Base-by-base conservation (phyloP, 805 yeast species). In the Metschnikowia lunata region DNA sequence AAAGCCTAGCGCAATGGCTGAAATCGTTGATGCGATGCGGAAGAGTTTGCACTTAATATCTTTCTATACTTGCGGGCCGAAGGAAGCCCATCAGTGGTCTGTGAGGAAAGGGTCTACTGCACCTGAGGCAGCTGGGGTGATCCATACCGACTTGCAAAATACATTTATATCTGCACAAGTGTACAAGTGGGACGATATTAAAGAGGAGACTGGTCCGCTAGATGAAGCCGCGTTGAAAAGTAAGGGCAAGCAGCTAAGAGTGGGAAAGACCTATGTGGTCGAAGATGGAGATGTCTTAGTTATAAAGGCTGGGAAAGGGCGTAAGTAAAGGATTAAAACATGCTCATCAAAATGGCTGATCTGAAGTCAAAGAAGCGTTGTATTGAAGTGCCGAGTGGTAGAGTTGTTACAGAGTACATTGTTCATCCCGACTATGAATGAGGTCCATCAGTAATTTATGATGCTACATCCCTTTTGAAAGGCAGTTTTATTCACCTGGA, bases 41-140 rank as follows among this genome's bases (percentile, higher is more conserved):
- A 46, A 39, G 32, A 56, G 37, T 10, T 48, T 53, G 10, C 47
- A 45, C 54, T 81, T 93, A 66, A 89, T 90, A 54, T 88, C 97
- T 42, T 93, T 84, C 76, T 93, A 88, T 79, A 93, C 99, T 30
- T 84, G 93, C 63, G 99, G 99, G 56, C 85, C 95, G 34, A 88
- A 87, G 50, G 99, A 93, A 72, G 96, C 90, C 40, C 85, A 97
- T 67, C 97, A 95, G 69, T 93, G 99, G 99, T 93, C 99, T 30
- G 82, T 93, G 51, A 82, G 98, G 70, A 74, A 76, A 56, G 95
- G 95, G 57, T 85, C 91, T 37, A 83, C 87, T 57, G 97, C 97
- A 42, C 99, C 99, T n/a, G 89, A 86, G 61, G 98, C 99, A 36
- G 99, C 99, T 18, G 98, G 97, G 64, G 96, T 93, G 36, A 91